A percentile compares a stretch with the other conserved stretches of the same genome.
Evolutionary conservation across 345 rosid species (phyloP).

Genomic region (Populus ilicifolia): DNA sequence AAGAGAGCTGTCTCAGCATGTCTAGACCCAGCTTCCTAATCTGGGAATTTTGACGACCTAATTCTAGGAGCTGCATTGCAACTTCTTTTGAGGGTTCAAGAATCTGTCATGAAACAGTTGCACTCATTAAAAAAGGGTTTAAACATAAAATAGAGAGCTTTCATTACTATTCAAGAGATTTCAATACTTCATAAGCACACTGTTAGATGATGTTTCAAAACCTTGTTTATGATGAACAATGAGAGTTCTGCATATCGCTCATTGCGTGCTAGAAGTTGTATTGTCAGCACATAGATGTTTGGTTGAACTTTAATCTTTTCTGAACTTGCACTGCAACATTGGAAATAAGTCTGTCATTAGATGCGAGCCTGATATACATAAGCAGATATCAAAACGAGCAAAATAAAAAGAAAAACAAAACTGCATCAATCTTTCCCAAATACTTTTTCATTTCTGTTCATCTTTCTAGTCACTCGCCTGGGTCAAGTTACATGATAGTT

Average conservation of each 20-base stretch:
- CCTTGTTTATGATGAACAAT: slow-evolving; percentile 77
- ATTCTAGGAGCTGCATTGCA: slow-evolving; percentile 80
- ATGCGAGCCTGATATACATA: not conserved
- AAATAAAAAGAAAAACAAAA: not conserved
- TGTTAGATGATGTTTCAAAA: slow-evolving; percentile 17
- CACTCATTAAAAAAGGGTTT: not conserved
- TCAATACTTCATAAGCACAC: not conserved
- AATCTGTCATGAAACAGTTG: slow-evolving; percentile 46
- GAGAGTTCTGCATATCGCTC: slow-evolving; percentile 75
- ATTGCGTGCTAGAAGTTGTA: slow-evolving; percentile 64
- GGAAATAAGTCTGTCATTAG: slow-evolving; percentile 15
- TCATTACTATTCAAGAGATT: not conserved
- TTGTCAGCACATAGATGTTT: slow-evolving; percentile 62
- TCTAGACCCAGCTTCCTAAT: slow-evolving; percentile 86
- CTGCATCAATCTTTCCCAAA: not conserved
- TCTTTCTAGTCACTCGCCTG: not conserved
- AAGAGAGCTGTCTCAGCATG: slow-evolving; percentile 85
- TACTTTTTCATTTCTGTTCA: not conserved
- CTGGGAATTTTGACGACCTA: slow-evolving; percentile 60
- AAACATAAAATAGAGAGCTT: not conserved
- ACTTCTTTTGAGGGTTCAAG: slow-evolving; percentile 95
- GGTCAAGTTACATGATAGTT: not conserved
- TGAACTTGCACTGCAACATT: slow-evolving; percentile 55
- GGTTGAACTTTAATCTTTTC: slow-evolving; percentile 79
- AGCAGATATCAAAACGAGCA: not conserved